Percentiles rank a stretch among this genome's conserved stretches.
These are phyloP conservation scores for Solanum virginianum DNA, from an alignment of 257 asterid species.

Conservation along the genomic window DNA sequence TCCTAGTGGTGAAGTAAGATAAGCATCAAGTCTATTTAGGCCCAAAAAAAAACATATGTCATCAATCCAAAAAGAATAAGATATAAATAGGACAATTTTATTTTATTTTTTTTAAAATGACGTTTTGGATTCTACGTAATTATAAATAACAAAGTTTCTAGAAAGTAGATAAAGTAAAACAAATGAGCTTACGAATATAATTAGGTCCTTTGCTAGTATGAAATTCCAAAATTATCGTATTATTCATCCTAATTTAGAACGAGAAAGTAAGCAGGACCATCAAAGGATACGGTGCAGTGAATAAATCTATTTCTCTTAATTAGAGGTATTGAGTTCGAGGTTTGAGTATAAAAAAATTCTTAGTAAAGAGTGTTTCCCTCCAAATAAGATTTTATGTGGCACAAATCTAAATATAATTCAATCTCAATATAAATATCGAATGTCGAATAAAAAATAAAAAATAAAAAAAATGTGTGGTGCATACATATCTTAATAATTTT, in stretches of 20 bases:
- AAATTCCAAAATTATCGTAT: not conserved
- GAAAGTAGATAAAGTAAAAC: not conserved
- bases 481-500: not conserved
- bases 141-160: not conserved
- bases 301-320: too few relatives aligned
- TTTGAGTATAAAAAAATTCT: too few relatives aligned
- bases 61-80: not conserved
- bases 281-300: too few relatives aligned
- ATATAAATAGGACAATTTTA: not conserved
- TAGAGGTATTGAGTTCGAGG: rapidly evolving
- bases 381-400: rapidly evolving
- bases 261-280: not conserved
- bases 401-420: too few relatives aligned
- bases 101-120: too few relatives aligned
- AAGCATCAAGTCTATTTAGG: not conserved
- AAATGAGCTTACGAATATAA: not conserved
- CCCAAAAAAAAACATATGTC: not conserved
- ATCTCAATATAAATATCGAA: too few relatives aligned
- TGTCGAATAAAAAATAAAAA: rapidly evolving
- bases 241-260: not conserved
- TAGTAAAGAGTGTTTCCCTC: too few relatives aligned
- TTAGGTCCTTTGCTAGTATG: not conserved
- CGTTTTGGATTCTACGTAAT: not conserved
- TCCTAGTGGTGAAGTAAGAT: not conserved
- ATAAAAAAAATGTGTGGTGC: not conserved